A percentile compares a stretch with the other conserved stretches of the same genome.
phyloP scores from a whole-genome alignment of 2,329 filamentous ascomycete species.

The Penicillium corylophilum region DNA sequence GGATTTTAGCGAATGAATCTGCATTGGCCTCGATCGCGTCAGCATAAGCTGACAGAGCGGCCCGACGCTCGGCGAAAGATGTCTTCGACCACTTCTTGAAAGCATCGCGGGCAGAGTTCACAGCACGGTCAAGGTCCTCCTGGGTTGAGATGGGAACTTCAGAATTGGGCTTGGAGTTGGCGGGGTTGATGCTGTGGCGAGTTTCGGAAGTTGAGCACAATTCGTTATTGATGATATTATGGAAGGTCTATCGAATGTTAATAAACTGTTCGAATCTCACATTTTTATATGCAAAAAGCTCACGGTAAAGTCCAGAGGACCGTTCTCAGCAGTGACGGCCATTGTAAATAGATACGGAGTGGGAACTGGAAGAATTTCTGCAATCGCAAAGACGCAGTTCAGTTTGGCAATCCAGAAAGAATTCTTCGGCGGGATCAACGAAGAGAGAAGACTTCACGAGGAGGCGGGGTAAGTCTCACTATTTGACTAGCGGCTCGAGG shows the following conservation, averaged over 20 bases:
- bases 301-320: conserved; percentile 11
- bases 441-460: background rate
- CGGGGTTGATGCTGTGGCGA: conserved; percentile 53
- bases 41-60: conserved; percentile 33
- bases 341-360: background rate
- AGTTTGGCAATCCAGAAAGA: background rate
- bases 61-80: conserved; percentile 33
- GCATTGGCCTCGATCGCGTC: conserved; percentile 36
- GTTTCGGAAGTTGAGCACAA: conserved; percentile 45
- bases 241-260: conserved; percentile 40
- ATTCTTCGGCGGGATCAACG: too few species aligned
- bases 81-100: conserved; percentile 49
- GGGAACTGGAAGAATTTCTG: background rate
- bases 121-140: conserved; percentile 53
- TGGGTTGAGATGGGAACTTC: conserved; percentile 52
- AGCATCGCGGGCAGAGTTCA: conserved; percentile 49
- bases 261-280: background rate
- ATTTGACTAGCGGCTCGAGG: background rate
- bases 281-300: background rate
- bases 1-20: conserved; percentile 37
- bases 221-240: conserved; percentile 55
- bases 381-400: background rate
- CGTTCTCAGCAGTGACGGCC: background rate
- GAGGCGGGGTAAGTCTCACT: background rate
- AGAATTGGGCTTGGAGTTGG: conserved; percentile 50